Base-by-base conservation (phyloP, 305 asterid genomes). In the Stenogyne calaminthoides region DNA sequence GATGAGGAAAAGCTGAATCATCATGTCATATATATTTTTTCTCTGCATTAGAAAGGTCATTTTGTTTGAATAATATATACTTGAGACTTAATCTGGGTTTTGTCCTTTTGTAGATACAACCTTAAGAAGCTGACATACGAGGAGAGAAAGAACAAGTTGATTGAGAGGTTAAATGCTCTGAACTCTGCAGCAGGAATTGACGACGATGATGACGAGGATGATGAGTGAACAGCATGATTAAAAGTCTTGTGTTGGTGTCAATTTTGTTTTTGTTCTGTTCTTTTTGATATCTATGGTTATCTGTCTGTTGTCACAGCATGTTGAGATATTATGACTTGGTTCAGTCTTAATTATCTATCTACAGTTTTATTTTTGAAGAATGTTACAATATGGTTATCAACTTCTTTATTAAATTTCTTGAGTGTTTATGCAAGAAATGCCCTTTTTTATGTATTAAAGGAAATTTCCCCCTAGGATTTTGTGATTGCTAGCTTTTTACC, bases 61-160 rank as follows among this genome's bases (percentile, higher is more conserved):
- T 44, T 14, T 1, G 5, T 52, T 52, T 15, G 4, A 9, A 5
- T 32, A 5, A 34, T 7, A 9, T 51, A 8, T 11, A 11, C 52
- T 39, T 2, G 9, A 5, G 10, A 4, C 15, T 16, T 18, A 29
- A 11, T 32, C 27, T 15, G 11, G 39, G 57, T 9, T 62, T 47
- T 51, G 34, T 42, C 6, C 18, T 55, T 79, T 55, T 80, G 36
- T 81, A 90, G 96, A 78, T 88, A 67, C 90, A 92, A 92, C 83
- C 88, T 85, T 0, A 90, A 92, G 91, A 92, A 90, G 87, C 74
- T 92, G 22, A 92, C 97, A 1, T 90, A 88, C 14, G 94, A 90
- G 67, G 89, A 92, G 83, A 90, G 94, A 85, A 92, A 80, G 88
- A 77, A 80, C 8, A 84, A 72, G 84, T 69, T 92, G 88, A 80